A percentile compares a stretch with the other conserved stretches of the same genome.
Conservation (phyloP, 768 basidiomycete genomes). For the Rhizopogon vinicolor region DNA sequence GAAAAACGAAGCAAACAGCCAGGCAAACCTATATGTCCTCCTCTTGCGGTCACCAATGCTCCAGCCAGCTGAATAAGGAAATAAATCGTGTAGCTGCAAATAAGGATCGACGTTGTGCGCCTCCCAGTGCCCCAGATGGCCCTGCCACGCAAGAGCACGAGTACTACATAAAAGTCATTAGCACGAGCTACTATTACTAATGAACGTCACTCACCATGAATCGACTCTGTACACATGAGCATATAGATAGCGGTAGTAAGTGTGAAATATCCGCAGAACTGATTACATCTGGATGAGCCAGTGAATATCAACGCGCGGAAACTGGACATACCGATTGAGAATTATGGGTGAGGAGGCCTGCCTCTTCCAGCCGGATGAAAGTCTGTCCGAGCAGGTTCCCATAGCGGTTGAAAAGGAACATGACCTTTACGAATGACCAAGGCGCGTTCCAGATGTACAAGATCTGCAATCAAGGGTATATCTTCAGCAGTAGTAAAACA, state of each 20-base stretch:
- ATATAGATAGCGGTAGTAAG: not conserved
- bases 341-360: conserved; percentile 10
- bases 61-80: not conserved
- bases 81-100: conserved; percentile 10
- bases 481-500: conserved; percentile 12
- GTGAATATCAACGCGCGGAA: not conserved
- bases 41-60: not conserved
- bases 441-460: conserved; percentile 9
- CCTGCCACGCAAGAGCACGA: conserved; percentile 20
- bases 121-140: conserved; percentile 15
- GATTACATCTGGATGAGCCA: not conserved
- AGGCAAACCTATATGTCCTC: not conserved
- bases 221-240: conserved; percentile 14
- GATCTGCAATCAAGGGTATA: not conserved
- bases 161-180: conserved; percentile 7
- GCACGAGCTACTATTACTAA: not conserved
- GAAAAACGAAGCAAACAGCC: not conserved
- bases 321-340: conserved; percentile 10
- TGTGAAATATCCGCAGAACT: conserved; percentile 14
- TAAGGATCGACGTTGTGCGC: not conserved
- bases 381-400: conserved; percentile 14
- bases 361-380: conserved; percentile 17
- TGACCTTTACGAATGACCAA: conserved; percentile 8
- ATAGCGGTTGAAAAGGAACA: conserved; percentile 17
- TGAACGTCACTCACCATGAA: conserved; percentile 15